These are phyloP conservation scores for Dalbergia oliveri DNA, from an alignment of 306 rosid genomes.

Conservation along the genomic window DNA sequence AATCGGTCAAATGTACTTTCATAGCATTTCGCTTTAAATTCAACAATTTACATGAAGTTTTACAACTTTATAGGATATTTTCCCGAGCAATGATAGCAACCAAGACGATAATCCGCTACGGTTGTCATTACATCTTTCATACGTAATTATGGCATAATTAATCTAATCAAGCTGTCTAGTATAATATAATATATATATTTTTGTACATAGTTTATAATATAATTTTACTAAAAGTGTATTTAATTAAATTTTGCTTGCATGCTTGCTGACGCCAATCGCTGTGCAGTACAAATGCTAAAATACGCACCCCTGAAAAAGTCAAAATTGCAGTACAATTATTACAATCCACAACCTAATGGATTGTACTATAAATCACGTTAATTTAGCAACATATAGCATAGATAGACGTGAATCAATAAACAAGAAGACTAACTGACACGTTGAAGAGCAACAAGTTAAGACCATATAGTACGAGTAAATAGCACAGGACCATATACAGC, in stretches of 20 bases:
- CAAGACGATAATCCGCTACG: too few species aligned
- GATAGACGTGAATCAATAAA: background rate
- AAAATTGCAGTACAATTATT: constrained; percentile 43
- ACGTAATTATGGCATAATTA: background rate
- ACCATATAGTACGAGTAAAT: background rate
- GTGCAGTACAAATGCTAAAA: constrained; percentile 42
- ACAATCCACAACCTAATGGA: background rate
- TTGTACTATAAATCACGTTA: constrained; percentile 23
- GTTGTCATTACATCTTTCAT: background rate
- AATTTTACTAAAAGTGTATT: background rate
- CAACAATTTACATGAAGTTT: background rate
- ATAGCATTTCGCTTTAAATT: background rate
- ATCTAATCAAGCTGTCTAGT: background rate
- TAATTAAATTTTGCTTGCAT: constrained; percentile 20
- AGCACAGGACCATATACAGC: background rate
- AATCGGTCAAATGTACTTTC: background rate
- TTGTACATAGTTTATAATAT: background rate
- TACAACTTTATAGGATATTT: background rate
- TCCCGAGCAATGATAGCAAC: background rate
- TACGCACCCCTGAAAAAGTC: background rate
- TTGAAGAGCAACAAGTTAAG: background rate
- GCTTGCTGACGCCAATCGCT: constrained; percentile 22
- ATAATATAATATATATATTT: background rate
- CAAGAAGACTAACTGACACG: background rate
- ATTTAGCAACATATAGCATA: too few species aligned